phyloP scores from a whole-genome alignment of 2,329 filamentous ascomycete genomes.

The Aspergillus ustus region DNA sequence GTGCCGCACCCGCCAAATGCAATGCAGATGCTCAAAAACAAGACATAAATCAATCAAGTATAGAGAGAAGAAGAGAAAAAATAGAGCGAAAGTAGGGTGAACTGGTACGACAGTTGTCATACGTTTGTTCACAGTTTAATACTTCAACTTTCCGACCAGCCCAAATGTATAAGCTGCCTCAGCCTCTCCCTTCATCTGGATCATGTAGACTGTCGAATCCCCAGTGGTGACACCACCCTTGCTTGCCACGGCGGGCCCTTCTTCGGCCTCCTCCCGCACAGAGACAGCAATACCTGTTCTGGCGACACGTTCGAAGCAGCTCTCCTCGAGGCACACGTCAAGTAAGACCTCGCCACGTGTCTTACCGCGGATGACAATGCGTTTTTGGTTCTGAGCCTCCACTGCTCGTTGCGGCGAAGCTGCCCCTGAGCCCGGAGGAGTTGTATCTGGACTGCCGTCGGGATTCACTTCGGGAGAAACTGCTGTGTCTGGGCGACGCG shows the following conservation, averaged over 20 bases:
- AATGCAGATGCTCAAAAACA: slow-evolving; percentile 10
- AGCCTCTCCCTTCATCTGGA: slow-evolving; percentile 62
- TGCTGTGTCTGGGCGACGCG: slow-evolving; percentile 38
- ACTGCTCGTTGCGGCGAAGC: slow-evolving; percentile 55
- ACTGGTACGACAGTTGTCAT: background rate
- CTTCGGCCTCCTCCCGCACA: slow-evolving; percentile 79
- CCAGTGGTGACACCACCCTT: slow-evolving; percentile 63
- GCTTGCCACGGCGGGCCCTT: slow-evolving; percentile 57
- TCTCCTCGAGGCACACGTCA: slow-evolving; percentile 83
- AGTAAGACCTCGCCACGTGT: slow-evolving; percentile 70
- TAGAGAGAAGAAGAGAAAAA: background rate
- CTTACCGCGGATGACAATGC: slow-evolving; percentile 77
- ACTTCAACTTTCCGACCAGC: slow-evolving; percentile 57
- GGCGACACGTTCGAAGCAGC: slow-evolving; percentile 82
- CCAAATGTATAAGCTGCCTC: slow-evolving; percentile 61
- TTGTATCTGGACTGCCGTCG: slow-evolving; percentile 14
- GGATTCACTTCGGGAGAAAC: slow-evolving; percentile 38
- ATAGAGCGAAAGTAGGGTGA: background rate
- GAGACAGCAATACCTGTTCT: slow-evolving; percentile 86
- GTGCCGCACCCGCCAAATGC: background rate
- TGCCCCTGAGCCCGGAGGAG: slow-evolving; percentile 34
- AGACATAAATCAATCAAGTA: background rate
- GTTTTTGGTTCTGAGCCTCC: slow-evolving; percentile 83
- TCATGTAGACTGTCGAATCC: slow-evolving; percentile 66
- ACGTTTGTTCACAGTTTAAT: slow-evolving; percentile 36